These are phyloP conservation scores for Ormosia emarginata DNA, from an alignment of 306 rosid species.

Conservation along the genomic window DNA sequence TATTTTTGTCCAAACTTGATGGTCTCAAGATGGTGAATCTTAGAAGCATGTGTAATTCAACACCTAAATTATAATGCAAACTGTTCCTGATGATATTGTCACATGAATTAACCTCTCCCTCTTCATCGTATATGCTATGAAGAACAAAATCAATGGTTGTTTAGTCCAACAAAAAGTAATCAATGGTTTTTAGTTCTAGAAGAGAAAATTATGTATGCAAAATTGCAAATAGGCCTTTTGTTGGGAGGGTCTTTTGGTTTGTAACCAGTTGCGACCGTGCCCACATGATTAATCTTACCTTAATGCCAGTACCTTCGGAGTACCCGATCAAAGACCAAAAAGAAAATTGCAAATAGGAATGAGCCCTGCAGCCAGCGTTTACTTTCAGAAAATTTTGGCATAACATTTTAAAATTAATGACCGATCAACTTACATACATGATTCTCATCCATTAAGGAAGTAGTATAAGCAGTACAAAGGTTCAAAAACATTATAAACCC, in stretches of 20 bases:
- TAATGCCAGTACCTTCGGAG: too few relatives aligned
- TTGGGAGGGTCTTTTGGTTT: too few relatives aligned
- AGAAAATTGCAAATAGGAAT: too few relatives aligned
- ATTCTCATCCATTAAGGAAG: neutral
- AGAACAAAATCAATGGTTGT: neutral
- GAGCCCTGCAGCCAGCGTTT: neutral
- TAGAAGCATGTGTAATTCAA: neutral
- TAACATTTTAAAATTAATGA: neutral
- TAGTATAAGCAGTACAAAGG: conserved; percentile 11
- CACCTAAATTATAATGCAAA: neutral
- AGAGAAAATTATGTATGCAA: too few relatives aligned
- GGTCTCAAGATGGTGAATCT: too few relatives aligned
- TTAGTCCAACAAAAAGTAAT: too few relatives aligned
- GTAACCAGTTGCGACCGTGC: too few relatives aligned
- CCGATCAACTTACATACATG: neutral
- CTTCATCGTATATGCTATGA: neutral
- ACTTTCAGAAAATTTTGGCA: neutral
- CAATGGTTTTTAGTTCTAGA: too few relatives aligned
- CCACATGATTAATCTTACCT: too few relatives aligned
- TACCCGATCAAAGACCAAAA: too few relatives aligned
- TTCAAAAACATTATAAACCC: neutral
- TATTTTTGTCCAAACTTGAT: too few relatives aligned
- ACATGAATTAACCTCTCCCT: neutral
- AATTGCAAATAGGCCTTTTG: too few relatives aligned
- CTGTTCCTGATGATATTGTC: neutral